phyloP scores from a whole-genome alignment of 1,284 basidiomycete species.

The Schizophyllum commune region DNA sequence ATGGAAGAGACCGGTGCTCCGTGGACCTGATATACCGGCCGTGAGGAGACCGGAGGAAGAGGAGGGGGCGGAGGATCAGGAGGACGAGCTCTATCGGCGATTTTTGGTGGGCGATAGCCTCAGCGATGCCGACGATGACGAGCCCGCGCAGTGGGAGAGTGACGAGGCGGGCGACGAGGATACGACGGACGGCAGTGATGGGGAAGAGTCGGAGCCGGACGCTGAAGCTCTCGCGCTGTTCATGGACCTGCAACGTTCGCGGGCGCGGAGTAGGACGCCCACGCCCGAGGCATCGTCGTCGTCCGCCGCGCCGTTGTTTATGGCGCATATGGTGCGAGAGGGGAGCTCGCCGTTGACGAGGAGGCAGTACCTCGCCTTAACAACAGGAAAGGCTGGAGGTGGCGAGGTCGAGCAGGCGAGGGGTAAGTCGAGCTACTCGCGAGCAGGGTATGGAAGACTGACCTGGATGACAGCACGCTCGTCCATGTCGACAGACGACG shows the following conservation, averaged over 20 bases:
- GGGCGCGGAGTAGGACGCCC: conserved; percentile 3
- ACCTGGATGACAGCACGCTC: neutral
- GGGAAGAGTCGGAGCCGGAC: conserved; percentile 39
- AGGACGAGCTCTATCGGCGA: neutral
- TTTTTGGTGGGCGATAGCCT: conserved; percentile 1
- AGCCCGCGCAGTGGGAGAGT: conserved; percentile 9
- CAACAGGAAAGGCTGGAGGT: neutral
- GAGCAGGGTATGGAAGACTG: neutral
- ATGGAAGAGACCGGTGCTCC: neutral
- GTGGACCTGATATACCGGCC: neutral
- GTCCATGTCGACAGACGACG: conserved; percentile 4
- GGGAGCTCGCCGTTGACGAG: conserved; percentile 15
- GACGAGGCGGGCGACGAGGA: conserved; percentile 15
- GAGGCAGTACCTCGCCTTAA: conserved; percentile 10
- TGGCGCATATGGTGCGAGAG: conserved; percentile 18
- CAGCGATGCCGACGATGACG: conserved; percentile 5
- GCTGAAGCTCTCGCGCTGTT: conserved; percentile 13
- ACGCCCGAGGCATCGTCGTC: neutral
- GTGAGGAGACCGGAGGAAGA: neutral
- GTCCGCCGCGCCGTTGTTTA: conserved; percentile 10
- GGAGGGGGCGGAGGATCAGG: neutral
- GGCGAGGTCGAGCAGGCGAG: neutral
- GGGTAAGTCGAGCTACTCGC: neutral
- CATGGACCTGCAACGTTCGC: conserved; percentile 10
- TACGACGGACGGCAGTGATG: conserved; percentile 28